phyloP scores from a whole-genome alignment of 768 basidiomycete species.

The Mycena latifolia region DNA sequence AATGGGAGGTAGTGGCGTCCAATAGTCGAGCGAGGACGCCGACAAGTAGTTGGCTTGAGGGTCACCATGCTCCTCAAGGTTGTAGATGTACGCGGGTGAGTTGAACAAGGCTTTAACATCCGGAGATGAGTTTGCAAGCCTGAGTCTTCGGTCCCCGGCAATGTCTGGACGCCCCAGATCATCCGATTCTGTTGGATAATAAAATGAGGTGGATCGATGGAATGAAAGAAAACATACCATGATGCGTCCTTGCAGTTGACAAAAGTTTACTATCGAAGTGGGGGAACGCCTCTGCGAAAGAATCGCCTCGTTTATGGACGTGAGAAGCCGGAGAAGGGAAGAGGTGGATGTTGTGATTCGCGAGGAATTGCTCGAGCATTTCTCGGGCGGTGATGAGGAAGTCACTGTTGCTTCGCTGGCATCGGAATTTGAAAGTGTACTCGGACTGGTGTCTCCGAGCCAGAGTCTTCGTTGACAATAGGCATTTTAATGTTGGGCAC shows the following conservation, averaged over 20 bases:
- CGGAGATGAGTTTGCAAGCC: constrained; percentile 90
- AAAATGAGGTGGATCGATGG: constrained; percentile 16
- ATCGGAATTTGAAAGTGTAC: constrained; percentile 94
- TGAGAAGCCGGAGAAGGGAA: constrained; percentile 86
- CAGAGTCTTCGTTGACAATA: constrained; percentile 59
- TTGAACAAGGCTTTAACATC: constrained; percentile 97
- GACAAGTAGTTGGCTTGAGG: constrained; percentile 64
- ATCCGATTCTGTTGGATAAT: constrained; percentile 70
- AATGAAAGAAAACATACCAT: constrained; percentile 51
- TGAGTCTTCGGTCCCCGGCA: constrained; percentile 78
- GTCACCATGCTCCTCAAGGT: constrained; percentile 80
- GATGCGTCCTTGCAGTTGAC: constrained; percentile 78
- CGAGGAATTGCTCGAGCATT: constrained; percentile 92
- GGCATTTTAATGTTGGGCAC: constrained; percentile 80
- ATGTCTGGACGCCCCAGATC: constrained; percentile 80
- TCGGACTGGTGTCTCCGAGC: constrained; percentile 74
- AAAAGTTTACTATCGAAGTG: constrained; percentile 97
- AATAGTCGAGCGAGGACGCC: constrained; percentile 66
- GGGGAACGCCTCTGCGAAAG: constrained; percentile 95
- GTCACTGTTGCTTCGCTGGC: constrained; percentile 95
- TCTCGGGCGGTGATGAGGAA: constrained; percentile 91
- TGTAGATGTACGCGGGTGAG: constrained; percentile 85
- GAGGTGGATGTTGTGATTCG: constrained; percentile 85
- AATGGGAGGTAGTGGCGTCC: constrained; percentile 83
- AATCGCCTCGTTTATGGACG: constrained; percentile 88